Evolutionary conservation across 306 rosid genomes (phyloP), one percentile per base, ranked within the genome.

Genomic region (Oxytropis ochrocephala): DNA sequence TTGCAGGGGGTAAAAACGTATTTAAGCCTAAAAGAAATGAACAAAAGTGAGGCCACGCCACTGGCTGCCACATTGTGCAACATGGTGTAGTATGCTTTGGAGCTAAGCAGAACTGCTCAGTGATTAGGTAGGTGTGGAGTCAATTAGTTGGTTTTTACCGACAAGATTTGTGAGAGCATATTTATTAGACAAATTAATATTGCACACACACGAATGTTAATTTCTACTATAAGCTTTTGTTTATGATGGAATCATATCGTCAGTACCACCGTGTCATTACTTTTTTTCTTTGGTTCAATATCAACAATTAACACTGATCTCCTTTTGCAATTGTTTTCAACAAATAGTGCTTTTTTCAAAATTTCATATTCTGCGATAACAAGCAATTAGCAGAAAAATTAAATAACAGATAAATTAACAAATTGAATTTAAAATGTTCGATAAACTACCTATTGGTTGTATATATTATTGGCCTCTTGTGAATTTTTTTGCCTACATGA

Each of bases 181-280:
- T 75, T 73, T 55, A 32, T 59, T 43, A 56, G 74, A 70, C 53
- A 51, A 74, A 64, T n/a, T n/a, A n/a, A n/a, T n/a, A n/a, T n/a
- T 46, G 27, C 29, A 50, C 54, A 10, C 41, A 41, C 24, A 16
- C 36, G 29, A 64, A 4, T 54, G 13, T 62, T 29, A 67, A n/a
- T 69, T 44, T 2, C 42, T 58, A 38, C 72, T 33, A 24, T 24
- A 24, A 24, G 29, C 29, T 74, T 70, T 78, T 69, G 75, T 64
- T 63, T 57, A 30, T 69, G 64, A 68, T 41, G n/a, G 9, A 49
- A 41, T n/a, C 63, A 58, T 74, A 36, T 46, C 58, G 76, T 73
- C 61, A 41, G 0, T 41, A 36, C 7, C 1, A 7, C 8, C 60
- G 16, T 52, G 56, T 52, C 58, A 51, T 16, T 7, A 17, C 36